A percentile compares a stretch with the other conserved stretches of the same genome.
phyloP scores from a whole-genome alignment of 2,329 filamentous ascomycete genomes.

The Penicillium sp. region DNA sequence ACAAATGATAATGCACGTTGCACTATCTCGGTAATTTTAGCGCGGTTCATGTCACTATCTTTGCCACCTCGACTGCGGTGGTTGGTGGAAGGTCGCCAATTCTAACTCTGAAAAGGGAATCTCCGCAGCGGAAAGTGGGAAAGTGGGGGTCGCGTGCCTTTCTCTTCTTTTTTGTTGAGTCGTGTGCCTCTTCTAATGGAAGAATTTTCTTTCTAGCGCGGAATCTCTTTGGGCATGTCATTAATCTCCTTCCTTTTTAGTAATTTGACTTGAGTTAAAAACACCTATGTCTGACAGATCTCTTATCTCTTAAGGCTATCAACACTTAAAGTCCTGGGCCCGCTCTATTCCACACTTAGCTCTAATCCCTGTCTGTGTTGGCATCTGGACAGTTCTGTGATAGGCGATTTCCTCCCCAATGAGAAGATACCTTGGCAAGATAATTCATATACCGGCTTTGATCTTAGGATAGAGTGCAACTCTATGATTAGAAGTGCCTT shows the following conservation, averaged over 20 bases:
- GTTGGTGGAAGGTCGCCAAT: background rate
- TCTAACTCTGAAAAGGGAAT: background rate
- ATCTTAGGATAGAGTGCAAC: background rate
- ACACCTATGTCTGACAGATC: background rate
- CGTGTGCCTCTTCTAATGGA: background rate
- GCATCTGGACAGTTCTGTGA: background rate
- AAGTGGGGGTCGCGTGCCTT: background rate
- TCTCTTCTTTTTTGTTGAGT: background rate
- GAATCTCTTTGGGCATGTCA: background rate
- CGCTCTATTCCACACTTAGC: background rate
- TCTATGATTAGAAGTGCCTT: background rate
- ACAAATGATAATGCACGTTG: constrained; percentile 6
- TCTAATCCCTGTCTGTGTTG: background rate
- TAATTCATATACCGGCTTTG: background rate
- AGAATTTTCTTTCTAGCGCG: background rate
- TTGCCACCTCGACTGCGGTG: constrained; percentile 3
- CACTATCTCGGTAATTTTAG: constrained; percentile 2
- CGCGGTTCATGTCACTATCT: constrained; percentile 1
- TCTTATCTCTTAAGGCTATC: background rate
- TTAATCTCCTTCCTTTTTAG: background rate
- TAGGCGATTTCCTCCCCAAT: background rate
- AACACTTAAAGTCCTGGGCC: background rate
- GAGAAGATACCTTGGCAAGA: background rate
- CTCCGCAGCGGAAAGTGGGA: constrained; percentile 1
- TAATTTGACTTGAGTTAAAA: too few species aligned